Conservation (phyloP, 495 filamentous ascomycete species). For the Neurospora cerealis region DNA sequence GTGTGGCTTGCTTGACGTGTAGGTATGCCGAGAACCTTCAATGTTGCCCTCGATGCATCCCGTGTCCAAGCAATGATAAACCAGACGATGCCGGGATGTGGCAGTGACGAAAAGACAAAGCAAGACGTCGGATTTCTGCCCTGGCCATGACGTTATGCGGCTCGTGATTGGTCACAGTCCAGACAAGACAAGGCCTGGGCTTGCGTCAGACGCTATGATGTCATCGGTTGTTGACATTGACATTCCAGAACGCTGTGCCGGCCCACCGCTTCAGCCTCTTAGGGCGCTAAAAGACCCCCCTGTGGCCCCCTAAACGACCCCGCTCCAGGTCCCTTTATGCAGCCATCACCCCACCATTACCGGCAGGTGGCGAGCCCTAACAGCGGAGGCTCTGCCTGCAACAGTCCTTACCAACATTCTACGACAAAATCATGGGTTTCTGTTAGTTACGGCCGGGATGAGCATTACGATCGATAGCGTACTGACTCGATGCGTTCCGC, state of each 20-base stretch:
- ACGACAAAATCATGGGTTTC: accelerated
- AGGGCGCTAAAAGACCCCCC: neutral
- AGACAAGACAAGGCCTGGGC: neutral
- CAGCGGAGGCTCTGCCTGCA: neutral
- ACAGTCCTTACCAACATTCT: neutral
- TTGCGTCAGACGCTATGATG: neutral
- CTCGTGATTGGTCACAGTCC: neutral
- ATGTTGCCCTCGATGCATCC: neutral
- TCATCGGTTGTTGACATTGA: neutral
- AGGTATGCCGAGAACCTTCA: neutral
- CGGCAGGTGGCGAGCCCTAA: neutral
- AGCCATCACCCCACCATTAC: neutral
- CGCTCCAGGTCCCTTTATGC: neutral
- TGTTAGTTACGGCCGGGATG: neutral
- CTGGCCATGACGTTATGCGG: neutral
- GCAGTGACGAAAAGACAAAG: neutral
- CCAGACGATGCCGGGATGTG: neutral
- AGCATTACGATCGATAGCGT: neutral
- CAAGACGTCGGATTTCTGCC: neutral
- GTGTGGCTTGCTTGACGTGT: too few relatives aligned
- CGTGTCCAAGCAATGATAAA: neutral
- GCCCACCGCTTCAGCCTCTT: neutral
- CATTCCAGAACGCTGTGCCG: neutral
- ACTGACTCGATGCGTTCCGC: neutral
- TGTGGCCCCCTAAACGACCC: neutral